These are phyloP conservation scores for Haplosporangium sp. DNA, from an alignment of 371 early-diverging fungal species.

Conservation along the genomic window DNA sequence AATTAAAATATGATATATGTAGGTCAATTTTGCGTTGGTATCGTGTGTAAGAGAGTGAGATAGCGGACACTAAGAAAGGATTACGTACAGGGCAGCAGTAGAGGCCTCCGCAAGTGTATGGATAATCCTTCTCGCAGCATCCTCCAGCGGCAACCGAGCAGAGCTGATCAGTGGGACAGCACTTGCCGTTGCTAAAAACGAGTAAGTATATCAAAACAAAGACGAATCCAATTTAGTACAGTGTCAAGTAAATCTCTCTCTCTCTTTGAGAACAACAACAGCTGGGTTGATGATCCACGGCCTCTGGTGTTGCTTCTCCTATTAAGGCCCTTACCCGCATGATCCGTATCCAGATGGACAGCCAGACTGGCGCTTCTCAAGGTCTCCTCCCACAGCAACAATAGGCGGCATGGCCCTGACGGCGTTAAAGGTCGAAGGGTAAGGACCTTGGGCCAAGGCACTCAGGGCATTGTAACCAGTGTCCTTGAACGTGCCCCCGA, in stretches of 20 bases:
- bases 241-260: not conserved
- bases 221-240: not conserved
- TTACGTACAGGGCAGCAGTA: slow-evolving; percentile 28
- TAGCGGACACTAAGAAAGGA: not conserved
- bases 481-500: slow-evolving; percentile 5
- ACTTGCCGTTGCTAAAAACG: slow-evolving; percentile 19
- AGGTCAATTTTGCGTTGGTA: too few species aligned
- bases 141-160: slow-evolving; percentile 18
- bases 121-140: slow-evolving; percentile 7
- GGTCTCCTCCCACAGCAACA: not conserved
- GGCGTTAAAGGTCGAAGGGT: not conserved
- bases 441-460: slow-evolving; percentile 10
- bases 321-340: slow-evolving; percentile 7
- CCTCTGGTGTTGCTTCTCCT: not conserved
- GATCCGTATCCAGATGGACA: slow-evolving; percentile 15
- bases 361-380: slow-evolving; percentile 4
- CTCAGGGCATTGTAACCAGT: slow-evolving; percentile 11
- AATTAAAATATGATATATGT: not conserved
- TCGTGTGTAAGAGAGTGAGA: not conserved
- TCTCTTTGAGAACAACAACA: not conserved
- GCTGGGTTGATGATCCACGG: too few species aligned
- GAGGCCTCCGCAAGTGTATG: slow-evolving; percentile 18
- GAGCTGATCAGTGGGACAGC: slow-evolving; percentile 9
- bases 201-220: too few species aligned
- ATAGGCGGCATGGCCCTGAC: slow-evolving; percentile 1